Conservation (phyloP, 805 yeast genomes). For the Ogataea naganishii region DNA sequence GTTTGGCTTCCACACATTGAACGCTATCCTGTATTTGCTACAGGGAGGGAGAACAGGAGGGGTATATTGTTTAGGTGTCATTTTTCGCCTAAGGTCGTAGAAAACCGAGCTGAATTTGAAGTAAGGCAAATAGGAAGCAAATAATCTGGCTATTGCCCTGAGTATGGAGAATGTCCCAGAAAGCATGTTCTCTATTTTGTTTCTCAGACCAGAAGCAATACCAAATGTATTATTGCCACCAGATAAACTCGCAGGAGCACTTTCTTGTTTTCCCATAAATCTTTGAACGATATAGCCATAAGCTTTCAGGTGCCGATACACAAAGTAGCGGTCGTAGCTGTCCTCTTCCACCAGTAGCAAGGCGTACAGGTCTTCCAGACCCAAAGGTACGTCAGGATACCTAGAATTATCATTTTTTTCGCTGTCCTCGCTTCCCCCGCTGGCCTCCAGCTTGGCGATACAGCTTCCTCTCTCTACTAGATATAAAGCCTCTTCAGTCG, state of each 20-base stretch:
- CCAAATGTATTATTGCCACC: too few species aligned
- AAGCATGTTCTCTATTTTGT: not conserved
- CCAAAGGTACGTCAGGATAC: constrained; percentile 36
- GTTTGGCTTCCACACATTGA: constrained; percentile 79
- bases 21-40: constrained; percentile 31
- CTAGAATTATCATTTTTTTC: constrained; percentile 18
- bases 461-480: constrained; percentile 72
- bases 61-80: too few species aligned
- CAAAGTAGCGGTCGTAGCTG: constrained; percentile 48
- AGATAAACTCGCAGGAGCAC: too few species aligned
- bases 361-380: constrained; percentile 58
- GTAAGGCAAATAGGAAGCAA: too few species aligned
- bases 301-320: constrained; percentile 67
- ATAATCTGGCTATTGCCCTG: too few species aligned
- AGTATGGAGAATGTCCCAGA: too few species aligned
- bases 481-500: constrained; percentile 65
- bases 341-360: constrained; percentile 32
- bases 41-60: constrained; percentile 14
- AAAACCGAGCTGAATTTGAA: too few species aligned
- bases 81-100: too few species aligned
- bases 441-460: constrained; percentile 14
- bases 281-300: constrained; percentile 63
- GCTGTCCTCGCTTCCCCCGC: constrained; percentile 10
- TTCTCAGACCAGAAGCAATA: constrained; percentile 1
- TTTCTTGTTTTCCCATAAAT: too few species aligned